Evolutionary conservation across 2,329 filamentous ascomycete species (phyloP).

Genomic region (Tolypocladium capitatum): DNA sequence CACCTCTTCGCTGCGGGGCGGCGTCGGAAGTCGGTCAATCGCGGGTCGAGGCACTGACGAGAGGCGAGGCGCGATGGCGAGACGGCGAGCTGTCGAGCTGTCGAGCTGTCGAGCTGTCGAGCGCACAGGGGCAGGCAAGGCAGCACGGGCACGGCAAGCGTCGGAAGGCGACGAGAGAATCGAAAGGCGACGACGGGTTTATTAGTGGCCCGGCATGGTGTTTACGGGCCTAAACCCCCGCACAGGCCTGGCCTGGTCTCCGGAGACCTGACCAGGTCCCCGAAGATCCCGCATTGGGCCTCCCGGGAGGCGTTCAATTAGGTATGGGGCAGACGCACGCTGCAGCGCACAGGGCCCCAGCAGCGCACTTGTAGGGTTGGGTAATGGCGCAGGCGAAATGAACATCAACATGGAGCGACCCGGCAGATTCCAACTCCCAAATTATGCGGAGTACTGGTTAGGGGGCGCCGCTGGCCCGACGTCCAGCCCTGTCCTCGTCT

Average conservation of each 20-base stretch:
- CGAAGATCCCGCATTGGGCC: slow-evolving; percentile 4
- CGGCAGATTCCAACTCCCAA: too few relatives aligned
- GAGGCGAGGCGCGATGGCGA: not conserved
- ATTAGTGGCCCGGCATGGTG: not conserved
- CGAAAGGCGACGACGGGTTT: not conserved
- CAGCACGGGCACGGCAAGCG: not conserved
- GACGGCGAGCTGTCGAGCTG: too few relatives aligned
- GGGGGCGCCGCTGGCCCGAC: too few relatives aligned
- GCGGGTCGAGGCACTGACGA: too few relatives aligned
- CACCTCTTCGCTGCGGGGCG: too few relatives aligned
- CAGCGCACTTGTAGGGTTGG: not conserved
- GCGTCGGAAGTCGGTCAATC: too few relatives aligned
- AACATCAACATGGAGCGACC: slow-evolving; percentile 1
- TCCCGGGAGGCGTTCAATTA: slow-evolving; percentile 1
- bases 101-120: too few relatives aligned
- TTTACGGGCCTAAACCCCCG: not conserved
- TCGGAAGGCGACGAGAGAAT: too few relatives aligned
- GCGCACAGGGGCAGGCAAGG: too few relatives aligned
- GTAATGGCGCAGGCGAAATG: slow-evolving; percentile 3
- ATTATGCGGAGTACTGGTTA: too few relatives aligned
- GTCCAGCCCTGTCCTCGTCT: too few relatives aligned
- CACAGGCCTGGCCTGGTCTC: not conserved
- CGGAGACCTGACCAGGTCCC: slow-evolving; percentile 1
- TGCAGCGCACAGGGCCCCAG: not conserved
- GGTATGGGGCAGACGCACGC: not conserved